Conservation (phyloP, 805 yeast genomes). For the Grigorovia yakushimaensis region DNA sequence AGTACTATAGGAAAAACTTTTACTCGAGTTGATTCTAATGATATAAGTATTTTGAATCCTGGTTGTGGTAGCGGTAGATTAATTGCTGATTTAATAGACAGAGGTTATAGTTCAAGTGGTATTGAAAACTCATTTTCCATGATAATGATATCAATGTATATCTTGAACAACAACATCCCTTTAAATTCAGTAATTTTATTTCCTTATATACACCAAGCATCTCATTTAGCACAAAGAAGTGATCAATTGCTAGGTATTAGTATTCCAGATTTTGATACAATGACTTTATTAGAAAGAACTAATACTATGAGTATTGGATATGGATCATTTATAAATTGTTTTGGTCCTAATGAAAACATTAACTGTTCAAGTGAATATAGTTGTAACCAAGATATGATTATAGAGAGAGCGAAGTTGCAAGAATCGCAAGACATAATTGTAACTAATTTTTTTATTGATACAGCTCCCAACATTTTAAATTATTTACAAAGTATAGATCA, state of each 20-base stretch:
- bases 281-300: conserved; percentile 24
- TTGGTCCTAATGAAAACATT: conserved; percentile 36
- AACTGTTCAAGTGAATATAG: conserved; percentile 7
- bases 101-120: conserved; percentile 47
- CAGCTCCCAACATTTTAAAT: conserved; percentile 46
- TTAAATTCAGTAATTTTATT: conserved; percentile 33
- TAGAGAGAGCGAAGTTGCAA: conserved; percentile 32
- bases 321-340: conserved; percentile 57
- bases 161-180: conserved; percentile 36
- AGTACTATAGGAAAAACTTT: neutral
- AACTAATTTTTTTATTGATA: conserved; percentile 49
- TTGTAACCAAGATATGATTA: neutral
- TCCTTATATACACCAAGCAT: conserved; percentile 42
- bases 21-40: conserved; percentile 7
- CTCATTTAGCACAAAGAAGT: conserved; percentile 42
- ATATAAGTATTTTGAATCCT: conserved; percentile 38
- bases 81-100: conserved; percentile 40
- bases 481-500: conserved; percentile 39
- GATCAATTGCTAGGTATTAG: conserved; percentile 2
- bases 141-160: conserved; percentile 43
- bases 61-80: conserved; percentile 52
- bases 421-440: conserved; percentile 34
- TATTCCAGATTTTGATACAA: conserved; percentile 36
- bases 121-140: conserved; percentile 54
- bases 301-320: conserved; percentile 54